These are phyloP conservation scores for Monilinia laxa DNA, from an alignment of 2,329 filamentous ascomycete genomes.

Conservation along the genomic window DNA sequence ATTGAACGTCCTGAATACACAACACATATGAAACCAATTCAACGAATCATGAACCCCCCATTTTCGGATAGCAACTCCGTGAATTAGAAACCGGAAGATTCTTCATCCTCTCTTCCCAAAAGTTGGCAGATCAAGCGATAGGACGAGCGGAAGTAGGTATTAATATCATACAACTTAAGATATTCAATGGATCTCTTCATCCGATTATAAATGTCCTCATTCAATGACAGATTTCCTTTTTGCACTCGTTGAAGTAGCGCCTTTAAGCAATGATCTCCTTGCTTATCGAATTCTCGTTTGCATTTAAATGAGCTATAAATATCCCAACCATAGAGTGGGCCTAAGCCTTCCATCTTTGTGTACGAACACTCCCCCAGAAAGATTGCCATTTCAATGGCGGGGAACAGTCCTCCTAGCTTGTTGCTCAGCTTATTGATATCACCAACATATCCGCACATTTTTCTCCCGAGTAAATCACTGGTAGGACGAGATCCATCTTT, in stretches of 20 bases:
- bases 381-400: not conserved
- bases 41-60: no score
- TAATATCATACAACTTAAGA: not conserved
- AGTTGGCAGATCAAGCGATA: not conserved
- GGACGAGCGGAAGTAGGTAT: not conserved
- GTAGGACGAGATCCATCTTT: not conserved
- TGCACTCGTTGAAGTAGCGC: not conserved
- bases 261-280: not conserved
- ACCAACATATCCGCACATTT: not conserved
- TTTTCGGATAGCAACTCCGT: no score
- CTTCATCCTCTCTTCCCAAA: not conserved
- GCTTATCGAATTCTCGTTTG: not conserved
- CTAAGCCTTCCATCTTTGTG: not conserved
- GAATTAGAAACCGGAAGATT: no score
- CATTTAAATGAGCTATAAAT: not conserved
- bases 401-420: not conserved
- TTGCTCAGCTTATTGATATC: not conserved
- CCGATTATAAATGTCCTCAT: not conserved
- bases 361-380: constrained; percentile 11
- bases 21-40: no score
- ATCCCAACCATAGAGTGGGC: constrained; percentile 10
- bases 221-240: not conserved
- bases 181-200: not conserved
- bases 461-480: not conserved
- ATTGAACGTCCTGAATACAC: no score